Conservation (phyloP, 306 rosid genomes). For the Medicago arabica region DNA sequence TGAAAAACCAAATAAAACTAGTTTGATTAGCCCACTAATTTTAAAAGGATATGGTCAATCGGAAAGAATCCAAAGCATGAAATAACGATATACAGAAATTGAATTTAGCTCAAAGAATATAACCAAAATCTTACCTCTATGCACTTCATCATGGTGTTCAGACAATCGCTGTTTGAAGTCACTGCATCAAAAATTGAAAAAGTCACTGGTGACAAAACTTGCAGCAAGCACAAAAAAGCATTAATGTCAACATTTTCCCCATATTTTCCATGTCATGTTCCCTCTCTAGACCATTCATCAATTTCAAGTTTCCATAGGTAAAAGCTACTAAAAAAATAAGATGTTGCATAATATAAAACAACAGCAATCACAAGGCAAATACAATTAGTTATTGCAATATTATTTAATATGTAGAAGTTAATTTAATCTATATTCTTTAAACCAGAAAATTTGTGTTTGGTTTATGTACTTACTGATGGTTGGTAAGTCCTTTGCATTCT, state of each 20-base stretch:
- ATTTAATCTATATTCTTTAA: neutral
- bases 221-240: conserved; percentile 22
- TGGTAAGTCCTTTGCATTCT: conserved; percentile 84
- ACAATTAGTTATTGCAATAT: neutral
- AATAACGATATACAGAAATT: neutral
- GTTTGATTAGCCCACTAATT: conserved; percentile 12
- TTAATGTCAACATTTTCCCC: conserved; percentile 14
- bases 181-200: conserved; percentile 57
- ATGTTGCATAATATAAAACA: conserved; percentile 16
- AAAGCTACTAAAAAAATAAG: conserved; percentile 16
- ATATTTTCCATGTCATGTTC: conserved; percentile 12
- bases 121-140: conserved; percentile 72
- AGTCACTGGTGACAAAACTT: conserved; percentile 28
- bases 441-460: conserved; percentile 9
- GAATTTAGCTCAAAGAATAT: conserved; percentile 1
- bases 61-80: conserved; percentile 6
- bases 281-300: conserved; percentile 20
- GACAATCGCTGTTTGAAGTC: conserved; percentile 79
- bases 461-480: conserved; percentile 72
- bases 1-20: conserved; percentile 2
- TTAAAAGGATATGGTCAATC: conserved; percentile 18
- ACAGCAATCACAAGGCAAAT: conserved; percentile 23
- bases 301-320: conserved; percentile 6
- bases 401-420: neutral
- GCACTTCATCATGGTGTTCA: conserved; percentile 92